Evolutionary conservation across 495 filamentous ascomycete genomes (phyloP), one percentile per base, ranked within the genome.

Genomic region (Paragyromitra xinjiangensis): DNA sequence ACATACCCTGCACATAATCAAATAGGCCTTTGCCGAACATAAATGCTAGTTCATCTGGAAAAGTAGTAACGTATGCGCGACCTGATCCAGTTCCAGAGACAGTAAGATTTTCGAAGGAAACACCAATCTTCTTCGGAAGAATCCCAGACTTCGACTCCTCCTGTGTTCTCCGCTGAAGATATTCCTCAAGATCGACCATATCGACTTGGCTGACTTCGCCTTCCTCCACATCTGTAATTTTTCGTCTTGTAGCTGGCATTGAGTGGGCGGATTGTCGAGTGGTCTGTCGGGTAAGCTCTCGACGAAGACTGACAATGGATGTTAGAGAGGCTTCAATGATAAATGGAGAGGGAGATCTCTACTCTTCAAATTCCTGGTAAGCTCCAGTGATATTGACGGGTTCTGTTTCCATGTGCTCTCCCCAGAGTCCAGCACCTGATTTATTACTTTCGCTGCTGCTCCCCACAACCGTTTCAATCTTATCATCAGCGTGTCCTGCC

Each of bases 111-210:
- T 92, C 92, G 84, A 93, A 97, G 1, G 94, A 86, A 0, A 97
- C 91, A 3, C 94, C 94, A 24, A 97, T 88, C 79, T 92, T 93
- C 85, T 96, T 97, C 5, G 81, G 69, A 16, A 80, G 69, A 3
- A 80, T 78, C 6, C 81, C 81, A 24, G 81, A 74, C n/a, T 77
- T 65, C 2, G 68, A 65, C 4, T 40, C 73, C 24, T 80, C 81
- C 34, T 65, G 65, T 22, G 67, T 78, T 67, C 45, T 66, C 19
- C 78, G 67, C 51, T 80, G 77, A 45, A 82, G 78, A 50, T 82
- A 82, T 44, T 82, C 81, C 61, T 82, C 80, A 42, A 82, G 78
- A 64, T 82, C 81, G 34, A 82, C 74, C 19, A 78, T 63, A 6
- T 72, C 68, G 2, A 63, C 29, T 11, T 65, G 69, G 14, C 37